Conservation (phyloP, 23 red algal species). For the Gracilariopsis chorda region DNA sequence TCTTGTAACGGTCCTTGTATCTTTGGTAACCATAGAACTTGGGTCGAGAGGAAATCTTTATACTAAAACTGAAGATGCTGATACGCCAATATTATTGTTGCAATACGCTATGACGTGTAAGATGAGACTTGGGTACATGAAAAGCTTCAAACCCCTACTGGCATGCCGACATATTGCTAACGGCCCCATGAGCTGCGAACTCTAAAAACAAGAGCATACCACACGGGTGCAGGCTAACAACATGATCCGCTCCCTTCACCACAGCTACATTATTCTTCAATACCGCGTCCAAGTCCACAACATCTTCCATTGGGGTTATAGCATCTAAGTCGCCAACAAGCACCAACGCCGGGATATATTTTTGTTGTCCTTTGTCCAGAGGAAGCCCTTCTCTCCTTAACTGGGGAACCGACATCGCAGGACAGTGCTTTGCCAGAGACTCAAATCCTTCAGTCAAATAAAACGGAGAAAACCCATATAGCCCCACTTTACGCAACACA, state of each 20-base stretch:
- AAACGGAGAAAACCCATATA: background rate
- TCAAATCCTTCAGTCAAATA: background rate
- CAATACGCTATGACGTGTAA: too few relatives aligned
- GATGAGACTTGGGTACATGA: too few relatives aligned
- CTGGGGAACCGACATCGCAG: background rate
- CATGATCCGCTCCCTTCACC: background rate
- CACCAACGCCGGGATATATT: background rate
- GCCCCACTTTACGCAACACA: background rate
- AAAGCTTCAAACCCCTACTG: too few relatives aligned
- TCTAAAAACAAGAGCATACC: background rate
- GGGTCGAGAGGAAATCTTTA: too few relatives aligned
- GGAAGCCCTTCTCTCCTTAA: background rate
- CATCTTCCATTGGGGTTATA: background rate
- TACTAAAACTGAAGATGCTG: too few relatives aligned
- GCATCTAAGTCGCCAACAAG: background rate
- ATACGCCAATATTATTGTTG: too few relatives aligned
- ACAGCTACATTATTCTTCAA: background rate
- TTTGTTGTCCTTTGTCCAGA: background rate
- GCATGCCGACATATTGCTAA: background rate
- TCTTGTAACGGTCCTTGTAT: too few relatives aligned
- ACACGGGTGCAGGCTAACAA: background rate
- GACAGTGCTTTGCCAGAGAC: background rate
- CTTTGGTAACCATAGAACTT: too few relatives aligned
- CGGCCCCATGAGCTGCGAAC: background rate
- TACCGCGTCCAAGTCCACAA: background rate